Evolutionary conservation across 345 rosid genomes (phyloP).

Genomic region (Noccaea bulbosa): DNA sequence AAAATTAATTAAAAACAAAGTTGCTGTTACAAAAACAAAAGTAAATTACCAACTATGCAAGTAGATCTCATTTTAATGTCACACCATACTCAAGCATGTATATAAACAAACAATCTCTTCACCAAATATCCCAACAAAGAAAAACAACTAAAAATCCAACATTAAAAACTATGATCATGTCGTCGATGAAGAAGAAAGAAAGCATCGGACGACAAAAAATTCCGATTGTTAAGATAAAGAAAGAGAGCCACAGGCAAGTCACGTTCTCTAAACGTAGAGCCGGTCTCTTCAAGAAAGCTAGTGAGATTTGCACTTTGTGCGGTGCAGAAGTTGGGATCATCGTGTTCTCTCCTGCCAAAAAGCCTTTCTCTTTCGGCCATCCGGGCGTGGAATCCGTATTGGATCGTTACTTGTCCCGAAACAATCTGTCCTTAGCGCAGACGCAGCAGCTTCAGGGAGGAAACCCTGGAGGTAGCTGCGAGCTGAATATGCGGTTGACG

Average conservation of each 20-base stretch:
- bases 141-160: slow-evolving; percentile 4
- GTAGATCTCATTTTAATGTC: slow-evolving; percentile 30
- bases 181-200: slow-evolving; percentile 32
- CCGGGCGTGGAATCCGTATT: slow-evolving; percentile 29
- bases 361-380: slow-evolving; percentile 43
- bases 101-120: slow-evolving; percentile 5
- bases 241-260: slow-evolving; percentile 38
- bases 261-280: slow-evolving; percentile 39
- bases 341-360: slow-evolving; percentile 39
- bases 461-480: slow-evolving; percentile 2
- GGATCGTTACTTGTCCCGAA: slow-evolving; percentile 18
- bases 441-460: background rate
- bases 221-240: slow-evolving; percentile 37
- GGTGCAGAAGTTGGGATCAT: slow-evolving; percentile 37
- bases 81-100: slow-evolving; percentile 10
- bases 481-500: slow-evolving; percentile 20
- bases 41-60: slow-evolving; percentile 14
- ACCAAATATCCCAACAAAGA: slow-evolving; percentile 18
- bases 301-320: slow-evolving; percentile 37
- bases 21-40: slow-evolving; percentile 37
- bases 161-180: slow-evolving; percentile 1
- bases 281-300: slow-evolving; percentile 42
- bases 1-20: slow-evolving; percentile 2
- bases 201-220: slow-evolving; percentile 38
- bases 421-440: slow-evolving; percentile 5